Base-by-base conservation (phyloP, 2,329 filamentous ascomycete genomes). In the Elsinoe necatrix region DNA sequence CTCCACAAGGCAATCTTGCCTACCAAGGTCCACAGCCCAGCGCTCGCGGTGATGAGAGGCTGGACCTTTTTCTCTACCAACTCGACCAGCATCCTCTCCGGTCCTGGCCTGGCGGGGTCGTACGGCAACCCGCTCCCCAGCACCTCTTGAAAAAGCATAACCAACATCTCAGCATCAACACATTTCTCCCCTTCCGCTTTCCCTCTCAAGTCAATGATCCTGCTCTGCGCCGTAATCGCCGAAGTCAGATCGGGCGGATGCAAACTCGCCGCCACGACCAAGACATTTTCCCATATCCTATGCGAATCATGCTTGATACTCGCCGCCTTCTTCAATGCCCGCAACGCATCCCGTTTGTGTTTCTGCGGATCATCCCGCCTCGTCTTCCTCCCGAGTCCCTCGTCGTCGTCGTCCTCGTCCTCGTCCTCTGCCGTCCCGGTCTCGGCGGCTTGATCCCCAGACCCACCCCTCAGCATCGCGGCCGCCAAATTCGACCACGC, bases 271-370 rank as follows among this genome's bases (percentile, higher is more conserved):
- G 88, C 86, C 20, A 97, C 84, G 0, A 90, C 93, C 57, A 98
- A 81, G 14, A 97, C 86, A 65, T 98, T 98, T 68, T 95, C 89
- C 92, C 92, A 97, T 69, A 98, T 96, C 63, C 89, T 84, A 80
- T 86, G 88, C 72, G 92, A 92, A 64, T 90, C 85, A 69, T 89
- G 81, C 52, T 95, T 89, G 21, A 95, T 80, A 3, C 81, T 80
- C 0, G 91, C 89, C 8, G 91, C 93, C 61, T 87, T 86, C 68
- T 95, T 93, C 71, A 95, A 89, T 0, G 93, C 92, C 4, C 81
- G 77, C 0, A 98, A 80, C 0, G 93, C 84, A 67, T 95, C 89
- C 0, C 79, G 75, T 1, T 90, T 79, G 55, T 88, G 77, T 48
- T 78, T 78, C 34, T 82, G 76, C 0, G 83, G 81, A 60, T 85